These are phyloP conservation scores for Geranomyces variabilis DNA, from an alignment of 192 early-diverging fungal genomes.

Conservation along the genomic window DNA sequence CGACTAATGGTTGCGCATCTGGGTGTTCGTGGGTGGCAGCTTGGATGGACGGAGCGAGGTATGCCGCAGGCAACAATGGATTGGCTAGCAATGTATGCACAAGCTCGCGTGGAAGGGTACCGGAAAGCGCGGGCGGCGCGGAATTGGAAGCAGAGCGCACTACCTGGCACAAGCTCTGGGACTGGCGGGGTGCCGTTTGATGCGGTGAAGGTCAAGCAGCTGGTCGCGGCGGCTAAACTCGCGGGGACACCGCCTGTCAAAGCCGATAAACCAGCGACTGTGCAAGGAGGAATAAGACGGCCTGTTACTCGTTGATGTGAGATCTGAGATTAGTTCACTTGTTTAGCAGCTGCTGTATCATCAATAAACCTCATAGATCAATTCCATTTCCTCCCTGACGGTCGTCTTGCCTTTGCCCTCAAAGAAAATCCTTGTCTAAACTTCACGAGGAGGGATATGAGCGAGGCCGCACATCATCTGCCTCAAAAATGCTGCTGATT, in stretches of 20 bases:
- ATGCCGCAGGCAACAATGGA: slow-evolving; percentile 8
- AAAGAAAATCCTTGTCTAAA: no score
- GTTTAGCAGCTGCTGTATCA: no score
- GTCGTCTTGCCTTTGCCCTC: no score
- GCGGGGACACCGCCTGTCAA: not conserved
- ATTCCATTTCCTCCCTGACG: no score
- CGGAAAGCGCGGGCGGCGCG: not conserved
- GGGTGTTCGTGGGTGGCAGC: slow-evolving; percentile 46
- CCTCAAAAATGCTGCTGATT: no score
- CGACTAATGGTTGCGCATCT: slow-evolving; percentile 39
- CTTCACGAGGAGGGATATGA: no score
- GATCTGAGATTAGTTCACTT: no score
- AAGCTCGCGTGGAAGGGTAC: not conserved
- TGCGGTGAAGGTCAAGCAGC: not conserved
- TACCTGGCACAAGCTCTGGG: no score
- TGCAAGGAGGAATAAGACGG: no score
- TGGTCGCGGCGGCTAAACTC: not conserved
- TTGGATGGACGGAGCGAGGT: not conserved
- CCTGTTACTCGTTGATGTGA: no score
- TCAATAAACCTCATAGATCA: no score
- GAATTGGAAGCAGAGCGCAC: not conserved
- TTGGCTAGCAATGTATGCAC: slow-evolving; percentile 2
- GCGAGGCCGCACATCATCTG: no score
- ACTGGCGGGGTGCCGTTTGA: not conserved
- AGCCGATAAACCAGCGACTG: not conserved